Base-by-base conservation (phyloP, 352 stramenopile species). In the Plasmopara viticola region DNA sequence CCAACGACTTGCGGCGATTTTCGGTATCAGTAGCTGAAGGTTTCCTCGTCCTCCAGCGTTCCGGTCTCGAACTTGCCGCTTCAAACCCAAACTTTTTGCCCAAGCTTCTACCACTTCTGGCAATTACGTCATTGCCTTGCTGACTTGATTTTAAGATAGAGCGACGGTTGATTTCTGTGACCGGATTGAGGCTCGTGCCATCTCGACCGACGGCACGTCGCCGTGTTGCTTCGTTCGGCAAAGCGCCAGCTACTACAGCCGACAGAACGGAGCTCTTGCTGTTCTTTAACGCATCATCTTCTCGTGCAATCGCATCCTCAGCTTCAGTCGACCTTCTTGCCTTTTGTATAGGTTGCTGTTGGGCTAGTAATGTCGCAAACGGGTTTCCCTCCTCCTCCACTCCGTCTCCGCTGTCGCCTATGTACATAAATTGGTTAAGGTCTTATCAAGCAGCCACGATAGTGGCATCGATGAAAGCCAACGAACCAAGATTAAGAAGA, bases 301-400 rank as follows among this genome's bases (percentile, higher is more conserved):
- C 9, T 17, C 28, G 48, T 6, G 34, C 5, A 39, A 10, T 12
- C 6, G 42, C 25, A 5, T 52, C 37, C 15, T n/a, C 10, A 25
- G 20, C 20, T 25, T 25, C 20, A 25, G 2, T 56, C 33, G 44
- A 37, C 31, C 7, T 35, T 37, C 43, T n/a, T 13, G 43, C 25
- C 20, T 39, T 30, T 12, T 46, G 52, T 1, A 25, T 44, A 20
- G 50, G 53, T 30, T 54, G 51, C 29, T 58, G 59, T 33, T 78
- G 59, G 18, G 76, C 62, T 17, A 89, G 35, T 14, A 89, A 52
- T 13, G 72, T 78, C 20, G 74, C 78, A 51, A 89, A 89, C 18
- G 78, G 78, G 51, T 89, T 87, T 46, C 69, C 64, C 8, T 72
- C 54, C 14, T 68, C 55, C 12, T 68, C 51, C 1, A 48, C 64